These are phyloP conservation scores for Fusarium torreyae DNA, from an alignment of 2,329 filamentous ascomycete species.

Conservation along the genomic window DNA sequence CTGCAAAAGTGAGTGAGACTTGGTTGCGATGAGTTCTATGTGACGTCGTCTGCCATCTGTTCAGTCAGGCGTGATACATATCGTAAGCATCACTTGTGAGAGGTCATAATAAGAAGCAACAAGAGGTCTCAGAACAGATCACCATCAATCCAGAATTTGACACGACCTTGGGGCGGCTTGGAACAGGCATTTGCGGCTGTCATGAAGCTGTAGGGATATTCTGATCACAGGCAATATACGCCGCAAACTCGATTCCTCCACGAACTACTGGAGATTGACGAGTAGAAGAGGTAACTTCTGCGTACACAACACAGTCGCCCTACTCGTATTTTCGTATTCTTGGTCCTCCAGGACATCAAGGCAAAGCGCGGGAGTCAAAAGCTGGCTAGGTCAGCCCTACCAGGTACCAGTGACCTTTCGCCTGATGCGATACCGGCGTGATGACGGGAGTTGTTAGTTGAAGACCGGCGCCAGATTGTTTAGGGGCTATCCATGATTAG, in stretches of 20 bases:
- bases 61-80: constrained; percentile 1
- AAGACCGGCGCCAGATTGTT: not conserved
- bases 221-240: not conserved
- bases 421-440: constrained; percentile 1
- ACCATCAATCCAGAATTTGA: constrained; percentile 3
- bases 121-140: not conserved
- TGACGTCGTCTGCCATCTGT: constrained; percentile 4
- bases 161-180: not conserved
- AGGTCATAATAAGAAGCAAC: constrained; percentile 6
- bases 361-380: constrained; percentile 2
- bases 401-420: constrained; percentile 9
- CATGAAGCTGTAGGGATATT: not conserved
- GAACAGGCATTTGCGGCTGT: not conserved
- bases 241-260: not conserved
- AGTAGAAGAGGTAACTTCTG: not conserved
- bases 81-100: constrained; percentile 16
- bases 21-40: not conserved
- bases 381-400: constrained; percentile 28
- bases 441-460: not conserved
- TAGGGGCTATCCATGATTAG: not conserved
- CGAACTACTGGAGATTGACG: not conserved
- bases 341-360: not conserved
- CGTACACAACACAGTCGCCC: not conserved
- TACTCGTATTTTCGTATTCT: not conserved
- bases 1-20: not conserved